Evolutionary conservation across 2,329 filamentous ascomycete species (phyloP).

Genomic region (Penicillium expansum): DNA sequence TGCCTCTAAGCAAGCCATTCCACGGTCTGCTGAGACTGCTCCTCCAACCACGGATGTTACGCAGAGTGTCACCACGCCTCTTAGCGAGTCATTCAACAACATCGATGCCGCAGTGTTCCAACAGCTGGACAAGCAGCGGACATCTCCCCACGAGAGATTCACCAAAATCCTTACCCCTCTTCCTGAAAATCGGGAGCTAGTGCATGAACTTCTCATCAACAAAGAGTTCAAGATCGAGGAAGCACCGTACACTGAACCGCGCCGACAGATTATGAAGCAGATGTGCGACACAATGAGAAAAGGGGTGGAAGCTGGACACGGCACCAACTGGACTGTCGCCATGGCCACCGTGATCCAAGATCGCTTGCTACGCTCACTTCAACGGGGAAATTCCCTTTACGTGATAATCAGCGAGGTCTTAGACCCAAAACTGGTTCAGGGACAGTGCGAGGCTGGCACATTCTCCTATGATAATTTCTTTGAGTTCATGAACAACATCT

Average conservation of each 20-base stretch:
- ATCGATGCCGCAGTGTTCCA: conserved; percentile 34
- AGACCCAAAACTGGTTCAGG: conserved; percentile 57
- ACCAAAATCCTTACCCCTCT: conserved; percentile 58
- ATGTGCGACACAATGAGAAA: conserved; percentile 59
- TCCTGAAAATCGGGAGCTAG: conserved; percentile 59
- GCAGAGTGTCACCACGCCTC: conserved; percentile 40
- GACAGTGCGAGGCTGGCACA: conserved; percentile 57
- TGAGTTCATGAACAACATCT: conserved; percentile 59
- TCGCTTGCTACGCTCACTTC: conserved; percentile 59
- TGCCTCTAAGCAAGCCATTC: conserved; percentile 56
- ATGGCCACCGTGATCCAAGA: conserved; percentile 64
- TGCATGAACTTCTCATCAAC: conserved; percentile 64
- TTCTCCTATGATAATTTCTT: conserved; percentile 66
- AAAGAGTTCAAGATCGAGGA: conserved; percentile 61
- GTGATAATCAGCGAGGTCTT: conserved; percentile 60
- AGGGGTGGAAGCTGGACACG: conserved; percentile 56
- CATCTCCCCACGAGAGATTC: conserved; percentile 43
- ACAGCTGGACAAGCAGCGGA: conserved; percentile 36
- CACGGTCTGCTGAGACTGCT: conserved; percentile 50
- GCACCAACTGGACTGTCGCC: conserved; percentile 60
- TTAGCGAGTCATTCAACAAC: conserved; percentile 42
- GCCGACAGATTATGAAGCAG: conserved; percentile 57
- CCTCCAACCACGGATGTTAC: conserved; percentile 34
- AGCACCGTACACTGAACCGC: conserved; percentile 47
- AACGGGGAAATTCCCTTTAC: conserved; percentile 60